Conservation (phyloP, 2,329 filamentous ascomycete genomes). For the Colletotrichum sansevieriae region DNA sequence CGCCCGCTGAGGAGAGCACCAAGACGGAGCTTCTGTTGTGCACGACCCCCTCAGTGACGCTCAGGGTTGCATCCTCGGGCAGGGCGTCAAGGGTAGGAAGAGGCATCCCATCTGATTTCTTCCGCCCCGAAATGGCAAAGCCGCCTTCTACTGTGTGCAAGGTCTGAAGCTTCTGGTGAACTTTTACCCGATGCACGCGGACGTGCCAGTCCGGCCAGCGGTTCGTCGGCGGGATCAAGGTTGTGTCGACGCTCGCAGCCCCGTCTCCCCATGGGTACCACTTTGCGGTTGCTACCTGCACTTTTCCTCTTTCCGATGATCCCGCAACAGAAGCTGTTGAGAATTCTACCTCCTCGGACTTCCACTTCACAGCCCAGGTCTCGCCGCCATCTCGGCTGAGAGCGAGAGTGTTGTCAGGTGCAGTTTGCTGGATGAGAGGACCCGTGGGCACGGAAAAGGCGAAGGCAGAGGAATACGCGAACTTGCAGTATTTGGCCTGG, state of each 20-base stretch:
- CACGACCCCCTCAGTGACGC: constrained; percentile 22
- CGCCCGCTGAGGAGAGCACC: constrained; percentile 27
- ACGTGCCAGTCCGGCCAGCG: constrained; percentile 53
- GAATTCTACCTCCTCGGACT: constrained; percentile 43
- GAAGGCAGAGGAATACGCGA: constrained; percentile 63
- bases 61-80: neutral
- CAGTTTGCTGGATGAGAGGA: constrained; percentile 49
- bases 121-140: constrained; percentile 43
- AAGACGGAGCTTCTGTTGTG: neutral
- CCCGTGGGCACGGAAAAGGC: constrained; percentile 59
- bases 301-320: constrained; percentile 7
- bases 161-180: neutral
- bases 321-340: neutral
- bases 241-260: constrained; percentile 46
- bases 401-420: constrained; percentile 49
- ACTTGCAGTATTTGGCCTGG: constrained; percentile 61
- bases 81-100: neutral
- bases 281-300: constrained; percentile 11
- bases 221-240: constrained; percentile 47
- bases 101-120: constrained; percentile 6
- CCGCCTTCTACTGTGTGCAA: constrained; percentile 44
- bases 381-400: constrained; percentile 50
- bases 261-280: constrained; percentile 49
- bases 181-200: constrained; percentile 44
- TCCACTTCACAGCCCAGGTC: constrained; percentile 50